Percentiles rank a stretch among this genome's conserved stretches.
phyloP scores from a whole-genome alignment of 2,329 filamentous ascomycete genomes.

The Rutstroemia sp. region DNA sequence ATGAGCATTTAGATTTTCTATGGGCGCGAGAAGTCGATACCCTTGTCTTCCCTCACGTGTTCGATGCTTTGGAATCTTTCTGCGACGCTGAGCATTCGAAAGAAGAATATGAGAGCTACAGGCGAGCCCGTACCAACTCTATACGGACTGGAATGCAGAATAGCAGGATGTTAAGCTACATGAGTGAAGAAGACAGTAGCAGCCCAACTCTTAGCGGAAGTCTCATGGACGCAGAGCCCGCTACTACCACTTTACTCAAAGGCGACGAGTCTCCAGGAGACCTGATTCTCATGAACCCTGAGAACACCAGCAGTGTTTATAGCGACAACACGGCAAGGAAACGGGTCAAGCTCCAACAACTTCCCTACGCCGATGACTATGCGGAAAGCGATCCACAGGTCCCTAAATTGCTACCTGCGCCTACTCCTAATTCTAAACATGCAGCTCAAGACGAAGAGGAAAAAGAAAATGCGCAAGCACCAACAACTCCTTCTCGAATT shows the following conservation, averaged over 20 bases:
- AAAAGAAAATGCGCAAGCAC: not conserved
- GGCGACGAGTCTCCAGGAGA: slow-evolving; percentile 3
- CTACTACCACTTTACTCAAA: not conserved
- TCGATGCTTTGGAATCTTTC: slow-evolving; percentile 75
- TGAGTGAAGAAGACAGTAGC: slow-evolving; percentile 20
- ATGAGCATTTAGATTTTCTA: slow-evolving; percentile 93
- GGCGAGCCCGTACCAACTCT: slow-evolving; percentile 23
- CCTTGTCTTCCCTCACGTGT: slow-evolving; percentile 80
- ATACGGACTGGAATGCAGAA: slow-evolving; percentile 16
- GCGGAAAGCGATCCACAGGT: slow-evolving; percentile 8
- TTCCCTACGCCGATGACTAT: slow-evolving; percentile 16
- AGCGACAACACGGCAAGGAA: slow-evolving; percentile 6
- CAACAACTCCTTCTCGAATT: not conserved
- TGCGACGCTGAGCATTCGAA: slow-evolving; percentile 48
- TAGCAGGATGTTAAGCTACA: slow-evolving; percentile 10
- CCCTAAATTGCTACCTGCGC: not conserved
- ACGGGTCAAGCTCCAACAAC: not conserved
- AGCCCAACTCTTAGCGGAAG: slow-evolving; percentile 12
- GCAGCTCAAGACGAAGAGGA: not conserved
- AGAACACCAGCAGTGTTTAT: not conserved
- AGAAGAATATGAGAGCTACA: slow-evolving; percentile 53
- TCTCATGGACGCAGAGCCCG: slow-evolving; percentile 5
- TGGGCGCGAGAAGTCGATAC: slow-evolving; percentile 83
- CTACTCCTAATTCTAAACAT: not conserved
- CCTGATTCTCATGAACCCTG: not conserved